phyloP scores from a whole-genome alignment of 1,284 basidiomycete species.

The Polyporus tsugae region DNA sequence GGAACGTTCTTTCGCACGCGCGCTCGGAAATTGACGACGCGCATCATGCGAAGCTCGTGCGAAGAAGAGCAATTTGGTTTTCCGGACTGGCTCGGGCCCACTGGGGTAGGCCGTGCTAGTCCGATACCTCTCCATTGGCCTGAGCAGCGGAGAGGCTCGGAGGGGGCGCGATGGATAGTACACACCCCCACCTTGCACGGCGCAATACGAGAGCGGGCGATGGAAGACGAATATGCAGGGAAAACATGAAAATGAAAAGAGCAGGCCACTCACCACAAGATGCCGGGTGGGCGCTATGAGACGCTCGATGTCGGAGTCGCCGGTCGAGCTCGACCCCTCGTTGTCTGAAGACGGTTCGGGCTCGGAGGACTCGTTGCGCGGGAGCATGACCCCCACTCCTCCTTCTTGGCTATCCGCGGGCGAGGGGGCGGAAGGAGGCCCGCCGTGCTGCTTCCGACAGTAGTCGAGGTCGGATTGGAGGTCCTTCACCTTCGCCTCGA shows the following conservation, averaged over 20 bases:
- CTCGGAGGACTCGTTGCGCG: constrained; percentile 8
- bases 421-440: constrained; percentile 17
- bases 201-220: not conserved
- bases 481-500: constrained; percentile 53
- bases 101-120: not conserved
- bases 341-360: constrained; percentile 27
- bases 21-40: not conserved
- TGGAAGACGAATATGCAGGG: not conserved
- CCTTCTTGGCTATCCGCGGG: not conserved
- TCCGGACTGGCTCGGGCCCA: not conserved
- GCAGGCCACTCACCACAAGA: constrained; percentile 41
- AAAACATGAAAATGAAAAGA: not conserved
- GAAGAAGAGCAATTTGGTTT: not conserved
- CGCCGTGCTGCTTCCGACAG: constrained; percentile 48
- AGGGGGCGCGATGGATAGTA: not conserved
- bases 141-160: not conserved
- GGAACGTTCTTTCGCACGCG: not conserved
- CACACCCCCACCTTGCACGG: not conserved
- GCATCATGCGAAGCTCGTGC: not conserved
- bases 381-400: not conserved
- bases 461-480: constrained; percentile 56
- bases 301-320: constrained; percentile 44
- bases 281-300: constrained; percentile 45
- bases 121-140: not conserved
- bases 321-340: constrained; percentile 34